These are phyloP conservation scores for Cubamyces sp. DNA, from an alignment of 768 basidiomycete genomes.

Conservation along the genomic window DNA sequence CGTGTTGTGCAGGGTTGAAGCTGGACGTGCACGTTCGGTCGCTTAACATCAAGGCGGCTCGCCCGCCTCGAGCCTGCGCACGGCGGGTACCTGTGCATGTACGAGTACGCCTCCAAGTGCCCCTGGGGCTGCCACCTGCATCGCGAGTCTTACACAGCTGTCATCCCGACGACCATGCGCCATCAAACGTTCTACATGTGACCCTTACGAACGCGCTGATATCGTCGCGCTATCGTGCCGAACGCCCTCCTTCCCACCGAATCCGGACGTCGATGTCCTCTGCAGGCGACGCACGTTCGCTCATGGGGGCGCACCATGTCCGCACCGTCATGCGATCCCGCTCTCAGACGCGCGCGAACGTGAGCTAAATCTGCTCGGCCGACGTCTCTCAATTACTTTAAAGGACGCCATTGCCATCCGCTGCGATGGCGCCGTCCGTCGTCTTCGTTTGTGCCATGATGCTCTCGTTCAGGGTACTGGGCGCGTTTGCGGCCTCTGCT, in stretches of 20 bases:
- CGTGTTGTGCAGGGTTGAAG: no score
- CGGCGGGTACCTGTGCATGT: background rate
- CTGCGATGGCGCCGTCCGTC: constrained; percentile 7
- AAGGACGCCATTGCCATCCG: constrained; percentile 3
- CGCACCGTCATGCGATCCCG: background rate
- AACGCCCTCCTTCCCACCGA: background rate
- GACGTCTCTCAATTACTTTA: background rate
- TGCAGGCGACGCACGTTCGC: constrained; percentile 23
- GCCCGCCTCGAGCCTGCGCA: no score
- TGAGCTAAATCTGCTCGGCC: constrained; percentile 13
- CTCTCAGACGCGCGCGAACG: constrained; percentile 5
- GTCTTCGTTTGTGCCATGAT: constrained; percentile 11
- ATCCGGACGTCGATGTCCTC: background rate
- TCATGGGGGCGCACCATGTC: background rate
- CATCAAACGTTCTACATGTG: background rate
- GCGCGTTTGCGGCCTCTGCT: constrained; percentile 11
- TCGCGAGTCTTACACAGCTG: background rate
- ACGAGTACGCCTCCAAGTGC: background rate
- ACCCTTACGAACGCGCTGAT: background rate
- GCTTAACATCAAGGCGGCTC: no score
- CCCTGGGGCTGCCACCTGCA: background rate
- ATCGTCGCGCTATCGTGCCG: background rate
- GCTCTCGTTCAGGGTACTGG: constrained; percentile 16
- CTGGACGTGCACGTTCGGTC: no score
- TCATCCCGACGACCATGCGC: background rate